Evolutionary conservation across 2,329 filamentous ascomycete species (phyloP).

Genomic region (Apiospora sp.): DNA sequence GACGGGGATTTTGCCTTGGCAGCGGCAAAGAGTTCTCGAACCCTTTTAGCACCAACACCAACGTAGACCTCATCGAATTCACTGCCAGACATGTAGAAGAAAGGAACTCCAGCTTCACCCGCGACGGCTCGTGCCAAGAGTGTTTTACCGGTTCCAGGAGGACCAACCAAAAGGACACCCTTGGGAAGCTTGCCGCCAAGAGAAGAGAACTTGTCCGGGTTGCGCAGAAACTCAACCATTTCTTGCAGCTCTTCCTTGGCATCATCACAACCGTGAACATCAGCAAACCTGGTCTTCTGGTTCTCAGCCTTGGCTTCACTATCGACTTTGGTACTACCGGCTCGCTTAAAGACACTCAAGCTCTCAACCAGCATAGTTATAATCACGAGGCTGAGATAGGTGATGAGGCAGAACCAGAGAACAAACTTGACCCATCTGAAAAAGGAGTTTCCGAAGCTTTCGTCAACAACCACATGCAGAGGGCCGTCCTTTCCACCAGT

Average conservation of each 20-base stretch:
- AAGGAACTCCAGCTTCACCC: slow-evolving; percentile 95
- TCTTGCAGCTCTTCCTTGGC: slow-evolving; percentile 98
- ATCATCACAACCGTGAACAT: slow-evolving; percentile 97
- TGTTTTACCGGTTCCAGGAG: slow-evolving; percentile 97
- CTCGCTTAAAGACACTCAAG: slow-evolving; percentile 80
- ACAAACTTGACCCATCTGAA: slow-evolving; percentile 95
- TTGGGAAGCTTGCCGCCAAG: slow-evolving; percentile 97
- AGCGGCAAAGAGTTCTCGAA: slow-evolving; percentile 87
- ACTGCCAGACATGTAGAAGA: slow-evolving; percentile 99
- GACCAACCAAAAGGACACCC: slow-evolving; percentile 92
- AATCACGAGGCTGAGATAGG: slow-evolving; percentile 80
- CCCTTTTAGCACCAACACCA: slow-evolving; percentile 93
- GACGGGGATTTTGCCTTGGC: slow-evolving; percentile 87
- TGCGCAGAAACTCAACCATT: slow-evolving; percentile 93
- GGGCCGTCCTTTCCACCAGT: slow-evolving; percentile 82
- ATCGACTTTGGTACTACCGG: slow-evolving; percentile 71
- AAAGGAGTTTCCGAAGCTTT: slow-evolving; percentile 78
- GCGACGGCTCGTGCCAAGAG: slow-evolving; percentile 94
- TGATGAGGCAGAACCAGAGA: slow-evolving; percentile 77
- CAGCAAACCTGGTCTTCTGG: slow-evolving; percentile 88
- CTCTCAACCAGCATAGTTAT: slow-evolving; percentile 86
- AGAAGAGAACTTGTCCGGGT: slow-evolving; percentile 90
- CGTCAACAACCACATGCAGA: slow-evolving; percentile 95
- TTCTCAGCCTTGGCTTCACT: slow-evolving; percentile 92
- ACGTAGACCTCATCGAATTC: slow-evolving; percentile 99